Conservation (phyloP, 768 basidiomycete species). For the Auricularia heimuer region DNA sequence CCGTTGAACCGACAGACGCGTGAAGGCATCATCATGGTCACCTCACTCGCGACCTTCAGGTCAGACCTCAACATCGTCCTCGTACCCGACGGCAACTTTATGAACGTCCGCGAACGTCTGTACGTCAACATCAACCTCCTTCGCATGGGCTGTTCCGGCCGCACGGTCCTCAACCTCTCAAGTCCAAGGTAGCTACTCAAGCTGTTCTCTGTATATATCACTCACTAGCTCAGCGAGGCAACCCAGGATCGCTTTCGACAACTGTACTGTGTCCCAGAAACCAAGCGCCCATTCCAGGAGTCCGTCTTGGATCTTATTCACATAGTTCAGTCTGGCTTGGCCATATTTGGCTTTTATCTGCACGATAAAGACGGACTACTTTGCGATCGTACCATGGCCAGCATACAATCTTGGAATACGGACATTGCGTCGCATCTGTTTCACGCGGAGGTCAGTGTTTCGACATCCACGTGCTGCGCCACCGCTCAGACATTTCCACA, state of each 20-base stretch:
- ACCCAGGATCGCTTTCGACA: constrained; percentile 74
- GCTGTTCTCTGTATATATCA: constrained; percentile 3
- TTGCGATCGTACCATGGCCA: constrained; percentile 68
- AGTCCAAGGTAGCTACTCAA: constrained; percentile 46
- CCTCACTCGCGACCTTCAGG: constrained; percentile 78
- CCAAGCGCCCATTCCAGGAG: constrained; percentile 16
- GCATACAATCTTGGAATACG: constrained; percentile 55
- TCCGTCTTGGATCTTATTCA: constrained; percentile 71
- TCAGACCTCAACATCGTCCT: constrained; percentile 80
- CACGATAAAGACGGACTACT: constrained; percentile 52
- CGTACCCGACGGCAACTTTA: constrained; percentile 62
- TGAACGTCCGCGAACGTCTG: constrained; percentile 51
- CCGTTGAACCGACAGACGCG: constrained; percentile 34
- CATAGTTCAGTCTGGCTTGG: constrained; percentile 59
- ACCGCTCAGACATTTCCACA: constrained; percentile 16
- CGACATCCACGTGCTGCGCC: background rate
- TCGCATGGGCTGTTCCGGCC: constrained; percentile 77
- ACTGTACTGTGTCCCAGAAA: constrained; percentile 52
- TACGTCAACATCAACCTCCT: constrained; percentile 76
- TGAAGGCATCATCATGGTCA: constrained; percentile 65
- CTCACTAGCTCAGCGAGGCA: constrained; percentile 41
- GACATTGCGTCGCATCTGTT: constrained; percentile 54
- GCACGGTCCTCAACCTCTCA: constrained; percentile 66
- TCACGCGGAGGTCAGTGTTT: constrained; percentile 43
- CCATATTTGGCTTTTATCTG: constrained; percentile 58